Conservation (phyloP, 305 asterid genomes). For the Rubia peregrina region DNA sequence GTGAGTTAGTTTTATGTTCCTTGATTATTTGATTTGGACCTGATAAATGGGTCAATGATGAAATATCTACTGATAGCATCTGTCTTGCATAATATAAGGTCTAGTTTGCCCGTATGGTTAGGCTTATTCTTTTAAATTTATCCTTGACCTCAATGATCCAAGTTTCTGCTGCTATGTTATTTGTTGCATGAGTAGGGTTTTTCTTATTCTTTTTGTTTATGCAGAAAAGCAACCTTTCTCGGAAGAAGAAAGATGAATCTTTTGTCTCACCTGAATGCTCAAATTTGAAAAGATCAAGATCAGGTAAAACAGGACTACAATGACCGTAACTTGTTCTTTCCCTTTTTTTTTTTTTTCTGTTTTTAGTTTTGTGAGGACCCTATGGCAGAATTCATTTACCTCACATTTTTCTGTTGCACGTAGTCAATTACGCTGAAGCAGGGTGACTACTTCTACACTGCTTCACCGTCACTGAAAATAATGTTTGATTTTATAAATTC, state of each 20-base stretch:
- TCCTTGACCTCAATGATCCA: background rate
- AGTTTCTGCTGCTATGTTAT: background rate
- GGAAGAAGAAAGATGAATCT: conserved; percentile 18
- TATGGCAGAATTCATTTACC: background rate
- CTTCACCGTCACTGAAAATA: background rate
- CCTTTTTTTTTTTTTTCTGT: background rate
- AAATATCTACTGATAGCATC: background rate
- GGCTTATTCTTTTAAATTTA: background rate
- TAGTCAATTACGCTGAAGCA: background rate
- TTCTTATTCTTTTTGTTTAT: conserved; percentile 9
- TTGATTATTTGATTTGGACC: background rate
- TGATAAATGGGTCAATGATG: background rate
- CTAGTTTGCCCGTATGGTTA: background rate
- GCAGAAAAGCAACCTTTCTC: conserved; percentile 28
- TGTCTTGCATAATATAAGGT: background rate
- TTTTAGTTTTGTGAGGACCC: background rate
- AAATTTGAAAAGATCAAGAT: conserved; percentile 41
- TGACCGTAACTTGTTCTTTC: background rate
- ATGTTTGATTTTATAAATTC: background rate
- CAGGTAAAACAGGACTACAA: conserved; percentile 37
- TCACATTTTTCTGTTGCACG: background rate
- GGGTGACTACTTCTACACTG: background rate
- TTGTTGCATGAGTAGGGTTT: background rate
- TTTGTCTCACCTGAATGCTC: conserved; percentile 30
- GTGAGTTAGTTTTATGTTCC: background rate